Conservation (phyloP, 2,329 filamentous ascomycete genomes). For the Pseudocercospora musae region DNA sequence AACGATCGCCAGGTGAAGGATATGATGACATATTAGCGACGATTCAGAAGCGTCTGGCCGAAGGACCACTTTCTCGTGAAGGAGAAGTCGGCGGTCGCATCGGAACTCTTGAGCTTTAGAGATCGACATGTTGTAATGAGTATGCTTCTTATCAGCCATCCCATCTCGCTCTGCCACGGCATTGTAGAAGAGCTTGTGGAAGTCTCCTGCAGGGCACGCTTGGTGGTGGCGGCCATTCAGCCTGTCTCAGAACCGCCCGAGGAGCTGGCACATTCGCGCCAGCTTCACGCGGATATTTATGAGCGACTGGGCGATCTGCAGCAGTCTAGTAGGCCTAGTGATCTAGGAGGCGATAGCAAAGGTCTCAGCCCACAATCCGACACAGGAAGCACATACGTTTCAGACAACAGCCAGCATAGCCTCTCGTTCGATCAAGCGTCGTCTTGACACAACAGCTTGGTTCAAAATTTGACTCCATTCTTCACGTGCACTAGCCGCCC, state of each 20-base stretch:
- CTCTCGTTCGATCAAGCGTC: not conserved
- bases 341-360: not conserved
- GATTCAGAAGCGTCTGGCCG: constrained; percentile 40
- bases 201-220: not conserved
- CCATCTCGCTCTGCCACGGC: too few relatives aligned
- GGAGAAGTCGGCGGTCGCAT: constrained; percentile 45
- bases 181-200: not conserved
- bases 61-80: constrained; percentile 42
- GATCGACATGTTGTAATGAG: not conserved
- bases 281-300: not conserved
- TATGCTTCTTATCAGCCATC: not conserved
- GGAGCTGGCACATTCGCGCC: not conserved
- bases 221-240: not conserved
- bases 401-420: not conserved
- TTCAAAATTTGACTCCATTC: constrained; percentile 19
- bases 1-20: constrained; percentile 31
- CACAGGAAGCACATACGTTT: not conserved
- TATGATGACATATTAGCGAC: constrained; percentile 42
- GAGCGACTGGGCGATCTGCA: not conserved
- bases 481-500: constrained; percentile 72
- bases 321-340: not conserved
- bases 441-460: not conserved
- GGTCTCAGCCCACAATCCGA: not conserved
- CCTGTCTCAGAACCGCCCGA: too few relatives aligned
- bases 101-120: constrained; percentile 44